Conservation (phyloP, 2,329 filamentous ascomycete species). For the Thelonectria olida region DNA sequence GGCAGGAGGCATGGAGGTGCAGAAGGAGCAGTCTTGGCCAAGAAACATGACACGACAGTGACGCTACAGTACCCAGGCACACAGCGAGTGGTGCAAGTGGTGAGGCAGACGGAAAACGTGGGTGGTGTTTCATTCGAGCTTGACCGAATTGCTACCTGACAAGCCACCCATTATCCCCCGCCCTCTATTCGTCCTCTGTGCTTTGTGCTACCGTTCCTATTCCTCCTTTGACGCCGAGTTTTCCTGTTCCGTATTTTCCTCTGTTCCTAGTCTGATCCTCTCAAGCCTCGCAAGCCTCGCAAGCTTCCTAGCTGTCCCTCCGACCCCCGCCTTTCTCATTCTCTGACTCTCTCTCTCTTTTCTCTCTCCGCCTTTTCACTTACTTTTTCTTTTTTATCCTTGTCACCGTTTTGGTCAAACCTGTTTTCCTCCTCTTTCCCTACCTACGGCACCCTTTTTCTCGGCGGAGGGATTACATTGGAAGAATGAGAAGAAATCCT, state of each 20-base stretch:
- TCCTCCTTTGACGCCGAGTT: background rate
- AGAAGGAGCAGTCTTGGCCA: background rate
- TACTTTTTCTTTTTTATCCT: background rate
- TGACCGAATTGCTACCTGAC: background rate
- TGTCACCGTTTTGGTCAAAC: background rate
- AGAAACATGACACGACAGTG: conserved; percentile 12
- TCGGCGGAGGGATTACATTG: background rate
- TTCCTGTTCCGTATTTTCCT: conserved; percentile 14
- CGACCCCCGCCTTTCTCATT: background rate
- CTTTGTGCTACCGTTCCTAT: background rate
- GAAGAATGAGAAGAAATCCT: background rate
- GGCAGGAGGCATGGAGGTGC: background rate
- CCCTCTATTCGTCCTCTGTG: background rate
- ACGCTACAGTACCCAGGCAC: conserved; percentile 5
- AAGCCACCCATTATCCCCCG: background rate
- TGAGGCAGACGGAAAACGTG: background rate
- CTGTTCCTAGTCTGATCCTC: background rate
- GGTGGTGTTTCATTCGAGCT: background rate
- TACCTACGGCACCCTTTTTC: background rate
- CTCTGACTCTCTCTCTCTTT: background rate
- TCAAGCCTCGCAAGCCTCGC: conserved; percentile 4
- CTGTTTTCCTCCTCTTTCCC: background rate
- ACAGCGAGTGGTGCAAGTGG: background rate
- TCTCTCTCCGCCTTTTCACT: background rate
- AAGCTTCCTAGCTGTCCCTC: conserved; percentile 6